Conservation (phyloP, 1,139 yeast genomes). For the Arxiozyma slooffiae region DNA sequence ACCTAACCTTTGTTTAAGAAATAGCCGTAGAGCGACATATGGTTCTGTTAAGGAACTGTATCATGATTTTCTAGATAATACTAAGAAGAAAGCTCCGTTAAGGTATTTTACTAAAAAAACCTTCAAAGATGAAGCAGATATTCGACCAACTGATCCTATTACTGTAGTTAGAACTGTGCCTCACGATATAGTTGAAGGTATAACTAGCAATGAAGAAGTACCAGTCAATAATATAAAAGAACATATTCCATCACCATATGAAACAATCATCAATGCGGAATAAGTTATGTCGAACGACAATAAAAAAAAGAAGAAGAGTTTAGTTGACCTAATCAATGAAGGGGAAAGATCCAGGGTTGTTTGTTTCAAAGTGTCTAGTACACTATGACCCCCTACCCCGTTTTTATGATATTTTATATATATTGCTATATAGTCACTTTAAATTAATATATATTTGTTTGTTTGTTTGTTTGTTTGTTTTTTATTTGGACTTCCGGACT, state of each 20-base stretch:
- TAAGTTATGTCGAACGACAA: too few relatives aligned
- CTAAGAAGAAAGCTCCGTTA: background rate
- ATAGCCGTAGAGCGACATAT: conserved; percentile 29
- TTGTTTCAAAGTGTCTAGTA: background rate
- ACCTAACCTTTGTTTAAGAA: conserved; percentile 17
- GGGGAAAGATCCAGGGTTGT: too few relatives aligned
- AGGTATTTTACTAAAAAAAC: conserved; percentile 1
- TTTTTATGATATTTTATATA: background rate
- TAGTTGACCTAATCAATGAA: too few relatives aligned
- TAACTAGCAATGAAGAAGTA: background rate
- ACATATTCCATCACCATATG: conserved; percentile 2
- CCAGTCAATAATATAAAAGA: background rate
- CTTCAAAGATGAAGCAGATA: background rate
- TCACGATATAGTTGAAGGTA: background rate
- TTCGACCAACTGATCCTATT: conserved; percentile 3
- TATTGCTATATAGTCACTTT: background rate
- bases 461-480: background rate
- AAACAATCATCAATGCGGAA: background rate
- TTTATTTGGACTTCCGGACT: background rate
- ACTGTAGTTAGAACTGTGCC: background rate
- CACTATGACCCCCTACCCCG: background rate
- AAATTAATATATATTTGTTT: background rate
- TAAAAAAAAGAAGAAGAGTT: too few relatives aligned
- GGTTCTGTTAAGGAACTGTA: conserved; percentile 19
- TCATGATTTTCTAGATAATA: conserved; percentile 12